Conservation (phyloP, 768 basidiomycete genomes). For the Galerina sulciceps region DNA sequence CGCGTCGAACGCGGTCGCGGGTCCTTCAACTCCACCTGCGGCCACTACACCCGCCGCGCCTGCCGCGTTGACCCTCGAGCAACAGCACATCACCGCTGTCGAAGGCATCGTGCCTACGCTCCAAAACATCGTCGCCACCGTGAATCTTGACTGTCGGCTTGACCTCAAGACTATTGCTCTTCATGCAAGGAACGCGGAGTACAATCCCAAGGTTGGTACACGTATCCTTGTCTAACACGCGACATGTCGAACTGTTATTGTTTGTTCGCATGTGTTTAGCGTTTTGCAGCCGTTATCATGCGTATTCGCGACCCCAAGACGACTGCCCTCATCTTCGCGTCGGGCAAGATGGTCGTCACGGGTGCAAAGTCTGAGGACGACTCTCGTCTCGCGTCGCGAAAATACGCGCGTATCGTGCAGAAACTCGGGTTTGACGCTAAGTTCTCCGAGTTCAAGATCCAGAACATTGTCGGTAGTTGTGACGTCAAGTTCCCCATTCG, state of each 20-base stretch:
- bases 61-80: constrained; percentile 79
- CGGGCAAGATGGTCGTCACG: constrained; percentile 99
- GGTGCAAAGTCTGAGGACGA: constrained; percentile 99
- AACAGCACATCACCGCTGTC: constrained; percentile 94
- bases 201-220: constrained; percentile 98
- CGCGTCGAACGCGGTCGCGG: constrained; percentile 50
- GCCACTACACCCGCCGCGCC: constrained; percentile 68
- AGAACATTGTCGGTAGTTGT: constrained; percentile 98
- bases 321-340: constrained; percentile 98
- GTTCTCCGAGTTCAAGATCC: constrained; percentile 99
- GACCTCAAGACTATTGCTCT: constrained; percentile 98
- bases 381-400: constrained; percentile 93
- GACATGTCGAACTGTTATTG: constrained; percentile 66
- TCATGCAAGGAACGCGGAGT: constrained; percentile 98
- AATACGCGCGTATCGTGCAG: constrained; percentile 99
- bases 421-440: constrained; percentile 99
- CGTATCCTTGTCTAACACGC: constrained; percentile 43
- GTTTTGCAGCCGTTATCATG: constrained; percentile 99
- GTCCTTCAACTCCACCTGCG: constrained; percentile 59
- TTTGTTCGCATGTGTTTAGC: constrained; percentile 69
- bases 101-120: constrained; percentile 99
- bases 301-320: constrained; percentile 99
- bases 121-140: constrained; percentile 99
- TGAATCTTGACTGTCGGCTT: constrained; percentile 94
- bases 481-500: constrained; percentile 99